These are phyloP conservation scores for Aspergillus oerlinghausenensis DNA, from an alignment of 2,329 filamentous ascomycete genomes.

Conservation along the genomic window DNA sequence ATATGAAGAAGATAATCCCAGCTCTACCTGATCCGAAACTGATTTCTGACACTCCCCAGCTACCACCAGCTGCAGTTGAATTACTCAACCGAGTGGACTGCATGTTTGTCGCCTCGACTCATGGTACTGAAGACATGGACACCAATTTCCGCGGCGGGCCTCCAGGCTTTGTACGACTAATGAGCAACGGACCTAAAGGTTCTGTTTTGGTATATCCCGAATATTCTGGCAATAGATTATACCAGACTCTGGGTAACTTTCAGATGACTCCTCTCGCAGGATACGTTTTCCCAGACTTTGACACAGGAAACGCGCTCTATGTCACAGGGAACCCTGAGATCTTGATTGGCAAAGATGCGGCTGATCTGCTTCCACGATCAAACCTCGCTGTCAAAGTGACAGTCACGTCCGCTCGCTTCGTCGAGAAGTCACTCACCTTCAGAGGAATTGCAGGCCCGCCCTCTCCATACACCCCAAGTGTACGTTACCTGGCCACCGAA, in stretches of 20 bases:
- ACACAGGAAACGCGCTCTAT: conserved; percentile 68
- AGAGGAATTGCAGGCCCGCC: conserved; percentile 54
- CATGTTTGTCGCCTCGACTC: conserved; percentile 70
- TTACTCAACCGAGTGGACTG: conserved; percentile 64
- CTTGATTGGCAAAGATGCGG: conserved; percentile 61
- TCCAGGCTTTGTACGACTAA: conserved; percentile 66
- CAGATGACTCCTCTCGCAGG: conserved; percentile 62
- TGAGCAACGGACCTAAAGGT: conserved; percentile 48
- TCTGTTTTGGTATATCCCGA: conserved; percentile 69
- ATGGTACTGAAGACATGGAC: conserved; percentile 66
- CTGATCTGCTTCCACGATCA: conserved; percentile 59
- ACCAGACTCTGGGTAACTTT: conserved; percentile 79
- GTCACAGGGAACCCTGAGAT: conserved; percentile 65
- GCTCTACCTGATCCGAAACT: conserved; percentile 52
- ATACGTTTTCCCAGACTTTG: conserved; percentile 68
- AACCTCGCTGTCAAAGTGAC: conserved; percentile 69
- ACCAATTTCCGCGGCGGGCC: conserved; percentile 76
- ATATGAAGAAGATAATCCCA: conserved; percentile 61
- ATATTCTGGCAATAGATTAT: conserved; percentile 78
- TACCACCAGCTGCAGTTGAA: conserved; percentile 53
- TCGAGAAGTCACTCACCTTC: conserved; percentile 64
- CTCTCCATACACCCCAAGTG: conserved; percentile 75
- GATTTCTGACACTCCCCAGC: conserved; percentile 42
- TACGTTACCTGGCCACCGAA: conserved; percentile 63
- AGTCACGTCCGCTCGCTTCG: conserved; percentile 57